These are phyloP conservation scores for Prunus salicina DNA, from an alignment of 306 rosid genomes.

Conservation along the genomic window DNA sequence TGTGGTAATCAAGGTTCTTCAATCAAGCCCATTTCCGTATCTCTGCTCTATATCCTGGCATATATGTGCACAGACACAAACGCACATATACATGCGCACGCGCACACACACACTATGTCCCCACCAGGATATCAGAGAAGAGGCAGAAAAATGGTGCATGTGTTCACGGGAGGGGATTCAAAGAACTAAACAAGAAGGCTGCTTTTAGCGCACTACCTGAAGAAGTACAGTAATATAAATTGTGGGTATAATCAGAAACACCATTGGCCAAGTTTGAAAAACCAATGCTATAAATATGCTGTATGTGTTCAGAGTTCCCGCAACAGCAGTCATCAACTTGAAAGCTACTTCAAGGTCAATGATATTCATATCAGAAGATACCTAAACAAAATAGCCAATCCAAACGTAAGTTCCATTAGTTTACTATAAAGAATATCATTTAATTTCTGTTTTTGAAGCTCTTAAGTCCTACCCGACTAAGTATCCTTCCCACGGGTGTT, in stretches of 20 bases:
- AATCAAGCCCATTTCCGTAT: no score
- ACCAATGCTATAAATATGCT: conserved; percentile 38
- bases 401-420: neutral
- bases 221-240: conserved; percentile 28
- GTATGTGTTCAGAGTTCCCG: conserved; percentile 14
- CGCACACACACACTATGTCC: no score
- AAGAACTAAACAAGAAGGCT: neutral
- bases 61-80: no score
- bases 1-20: no score
- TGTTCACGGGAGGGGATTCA: no score
- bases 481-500: conserved; percentile 64
- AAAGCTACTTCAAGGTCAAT: conserved; percentile 47
- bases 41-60: no score
- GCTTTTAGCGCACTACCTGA: conserved; percentile 35
- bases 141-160: no score
- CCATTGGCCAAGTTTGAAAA: conserved; percentile 46
- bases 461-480: conserved; percentile 43
- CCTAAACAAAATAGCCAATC: conserved; percentile 24
- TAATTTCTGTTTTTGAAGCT: neutral
- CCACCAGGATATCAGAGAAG: no score
- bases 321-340: conserved; percentile 16
- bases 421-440: neutral
- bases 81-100: no score
- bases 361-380: conserved; percentile 48
- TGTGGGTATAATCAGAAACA: conserved; percentile 48